Evolutionary conservation across 306 rosid species (phyloP).

Genomic region (Vachellia pachyceras): DNA sequence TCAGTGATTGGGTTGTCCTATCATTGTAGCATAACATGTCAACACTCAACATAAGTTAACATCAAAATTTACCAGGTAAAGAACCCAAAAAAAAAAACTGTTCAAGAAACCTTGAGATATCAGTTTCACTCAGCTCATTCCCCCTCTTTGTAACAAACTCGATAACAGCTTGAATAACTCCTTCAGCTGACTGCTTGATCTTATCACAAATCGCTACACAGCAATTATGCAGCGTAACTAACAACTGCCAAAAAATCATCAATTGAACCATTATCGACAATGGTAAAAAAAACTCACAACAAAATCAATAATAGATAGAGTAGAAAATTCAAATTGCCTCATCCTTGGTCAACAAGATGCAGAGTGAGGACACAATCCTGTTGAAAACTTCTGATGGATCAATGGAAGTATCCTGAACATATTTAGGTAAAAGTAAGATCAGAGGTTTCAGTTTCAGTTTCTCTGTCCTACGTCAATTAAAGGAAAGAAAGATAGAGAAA

Average conservation of each 20-base stretch:
- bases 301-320: neutral
- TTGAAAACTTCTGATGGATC: constrained; percentile 99
- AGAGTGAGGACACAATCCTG: constrained; percentile 86
- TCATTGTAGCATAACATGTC: constrained; percentile 46
- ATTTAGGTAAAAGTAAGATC: constrained; percentile 41
- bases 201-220: constrained; percentile 86
- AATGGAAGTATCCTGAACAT: constrained; percentile 86
- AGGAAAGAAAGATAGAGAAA: constrained; percentile 26
- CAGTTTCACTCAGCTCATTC: constrained; percentile 74
- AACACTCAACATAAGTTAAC: constrained; percentile 37
- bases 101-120: constrained; percentile 77
- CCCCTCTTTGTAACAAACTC: constrained; percentile 88
- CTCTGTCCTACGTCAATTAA: constrained; percentile 36
- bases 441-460: constrained; percentile 28
- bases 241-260: constrained; percentile 64
- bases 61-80: constrained; percentile 34
- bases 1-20: constrained; percentile 91
- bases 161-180: constrained; percentile 89
- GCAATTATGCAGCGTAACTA: constrained; percentile 85
- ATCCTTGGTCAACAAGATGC: constrained; percentile 77
- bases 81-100: constrained; percentile 24
- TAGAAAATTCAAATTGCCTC: constrained; percentile 63
- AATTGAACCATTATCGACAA: constrained; percentile 18
- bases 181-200: constrained; percentile 94
- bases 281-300: neutral